These are phyloP conservation scores for Phialemoniopsis sp. DNA, from an alignment of 2,329 filamentous ascomycete genomes.

Conservation along the genomic window DNA sequence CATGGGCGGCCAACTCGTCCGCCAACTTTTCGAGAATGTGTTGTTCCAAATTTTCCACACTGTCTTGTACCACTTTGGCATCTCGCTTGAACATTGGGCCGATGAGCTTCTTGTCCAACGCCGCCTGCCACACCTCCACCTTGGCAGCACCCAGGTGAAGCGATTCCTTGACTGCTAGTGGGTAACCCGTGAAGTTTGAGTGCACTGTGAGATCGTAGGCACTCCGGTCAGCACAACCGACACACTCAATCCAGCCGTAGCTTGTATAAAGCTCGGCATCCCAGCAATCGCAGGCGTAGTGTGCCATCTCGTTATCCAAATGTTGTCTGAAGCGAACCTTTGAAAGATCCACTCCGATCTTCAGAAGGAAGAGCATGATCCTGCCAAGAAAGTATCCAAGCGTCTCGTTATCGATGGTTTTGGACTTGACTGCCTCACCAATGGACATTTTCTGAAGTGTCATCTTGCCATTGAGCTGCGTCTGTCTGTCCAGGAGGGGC, in stretches of 20 bases:
- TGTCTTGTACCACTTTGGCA: constrained; percentile 50
- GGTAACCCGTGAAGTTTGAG: constrained; percentile 84
- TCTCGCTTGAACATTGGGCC: constrained; percentile 95
- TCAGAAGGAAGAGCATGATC: constrained; percentile 60
- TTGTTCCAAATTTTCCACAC: neutral
- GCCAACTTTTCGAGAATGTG: too few species aligned
- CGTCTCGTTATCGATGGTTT: constrained; percentile 65
- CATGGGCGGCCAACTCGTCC: too few species aligned
- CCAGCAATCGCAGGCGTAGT: constrained; percentile 97
- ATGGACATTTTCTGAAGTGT: constrained; percentile 51
- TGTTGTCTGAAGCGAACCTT: constrained; percentile 69
- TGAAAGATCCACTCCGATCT: constrained; percentile 54
- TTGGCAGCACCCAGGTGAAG: constrained; percentile 67
- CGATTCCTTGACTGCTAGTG: constrained; percentile 79
- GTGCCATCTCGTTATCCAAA: constrained; percentile 67
- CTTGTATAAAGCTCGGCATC: constrained; percentile 90
- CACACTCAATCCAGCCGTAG: constrained; percentile 97
- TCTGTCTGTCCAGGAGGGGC: constrained; percentile 54
- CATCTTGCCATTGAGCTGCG: constrained; percentile 59
- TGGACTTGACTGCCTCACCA: constrained; percentile 56
- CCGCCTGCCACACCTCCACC: constrained; percentile 83
- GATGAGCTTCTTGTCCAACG: constrained; percentile 92
- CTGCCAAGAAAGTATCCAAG: constrained; percentile 66
- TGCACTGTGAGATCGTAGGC: constrained; percentile 94
- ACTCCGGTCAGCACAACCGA: constrained; percentile 92